A percentile compares a stretch with the other conserved stretches of the same genome.
Evolutionary conservation across 2,329 filamentous ascomycete species (phyloP).

Genomic region (Arthrobotrys megalospora): DNA sequence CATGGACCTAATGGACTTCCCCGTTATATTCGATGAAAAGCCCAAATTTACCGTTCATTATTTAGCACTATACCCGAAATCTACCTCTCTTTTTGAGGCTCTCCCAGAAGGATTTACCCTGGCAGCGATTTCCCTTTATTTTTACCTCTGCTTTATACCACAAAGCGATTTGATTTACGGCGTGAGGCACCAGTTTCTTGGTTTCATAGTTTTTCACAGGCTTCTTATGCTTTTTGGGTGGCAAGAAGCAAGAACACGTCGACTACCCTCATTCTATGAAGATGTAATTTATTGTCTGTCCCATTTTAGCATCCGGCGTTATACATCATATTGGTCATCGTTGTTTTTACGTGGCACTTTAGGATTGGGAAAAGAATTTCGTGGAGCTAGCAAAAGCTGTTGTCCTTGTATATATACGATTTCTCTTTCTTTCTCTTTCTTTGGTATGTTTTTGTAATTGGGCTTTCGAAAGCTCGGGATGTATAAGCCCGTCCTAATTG

Average conservation of each 20-base stretch:
- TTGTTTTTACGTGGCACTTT: slow-evolving; percentile 10
- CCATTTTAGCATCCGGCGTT: slow-evolving; percentile 43
- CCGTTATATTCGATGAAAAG: slow-evolving; percentile 47
- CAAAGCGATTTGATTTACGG: slow-evolving; percentile 47
- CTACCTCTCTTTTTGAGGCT: background rate
- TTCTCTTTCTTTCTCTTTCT: slow-evolving; percentile 1
- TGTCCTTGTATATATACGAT: slow-evolving; percentile 23
- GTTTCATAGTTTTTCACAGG: slow-evolving; percentile 13
- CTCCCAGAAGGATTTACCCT: background rate
- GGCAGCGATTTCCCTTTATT: slow-evolving; percentile 3
- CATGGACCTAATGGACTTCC: slow-evolving; percentile 42
- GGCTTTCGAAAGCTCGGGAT: background rate
- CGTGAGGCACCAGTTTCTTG: slow-evolving; percentile 15
- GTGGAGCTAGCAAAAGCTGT: slow-evolving; percentile 30
- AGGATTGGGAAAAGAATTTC: slow-evolving; percentile 20
- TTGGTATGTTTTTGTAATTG: slow-evolving; percentile 17
- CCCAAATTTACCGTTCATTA: background rate
- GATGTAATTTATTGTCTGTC: slow-evolving; percentile 11
- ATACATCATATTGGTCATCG: slow-evolving; percentile 13
- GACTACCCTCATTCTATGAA: slow-evolving; percentile 12
- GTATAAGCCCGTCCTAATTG: background rate
- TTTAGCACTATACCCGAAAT: background rate
- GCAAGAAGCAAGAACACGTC: slow-evolving; percentile 12
- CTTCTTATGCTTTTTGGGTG: slow-evolving; percentile 13
- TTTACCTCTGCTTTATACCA: slow-evolving; percentile 20